phyloP scores from a whole-genome alignment of 2,329 filamentous ascomycete species.

The Exophiala sp. region DNA sequence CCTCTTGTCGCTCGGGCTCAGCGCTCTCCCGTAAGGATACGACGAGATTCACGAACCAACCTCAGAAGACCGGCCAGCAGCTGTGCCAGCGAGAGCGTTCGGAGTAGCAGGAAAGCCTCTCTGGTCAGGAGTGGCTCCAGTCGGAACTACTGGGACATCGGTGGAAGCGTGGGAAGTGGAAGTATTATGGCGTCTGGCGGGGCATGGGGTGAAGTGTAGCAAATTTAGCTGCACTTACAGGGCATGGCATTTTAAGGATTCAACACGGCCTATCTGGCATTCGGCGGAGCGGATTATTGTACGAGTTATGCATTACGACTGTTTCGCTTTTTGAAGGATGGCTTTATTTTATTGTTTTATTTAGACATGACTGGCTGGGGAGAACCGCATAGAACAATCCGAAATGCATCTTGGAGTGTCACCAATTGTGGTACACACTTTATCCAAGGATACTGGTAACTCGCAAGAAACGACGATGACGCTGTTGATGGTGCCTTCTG shows the following conservation, averaged over 20 bases:
- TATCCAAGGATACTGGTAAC: no score
- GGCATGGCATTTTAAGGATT: not conserved
- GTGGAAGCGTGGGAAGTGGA: slow-evolving; percentile 70
- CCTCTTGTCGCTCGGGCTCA: slow-evolving; percentile 63
- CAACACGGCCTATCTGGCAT: slow-evolving; percentile 2
- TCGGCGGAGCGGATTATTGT: slow-evolving; percentile 8
- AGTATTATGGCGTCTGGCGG: slow-evolving; percentile 62
- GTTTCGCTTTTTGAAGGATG: slow-evolving; percentile 5
- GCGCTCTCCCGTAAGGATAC: slow-evolving; percentile 44
- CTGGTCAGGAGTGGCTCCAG: slow-evolving; percentile 58
- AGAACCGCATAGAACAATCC: not conserved
- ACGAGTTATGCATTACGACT: slow-evolving; percentile 19
- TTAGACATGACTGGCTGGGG: not conserved
- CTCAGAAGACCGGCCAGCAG: slow-evolving; percentile 53
- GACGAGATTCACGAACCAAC: slow-evolving; percentile 40
- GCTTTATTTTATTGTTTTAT: not conserved
- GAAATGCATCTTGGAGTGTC: slow-evolving; percentile 5
- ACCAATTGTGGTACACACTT: no score
- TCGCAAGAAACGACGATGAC: no score
- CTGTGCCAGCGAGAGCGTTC: slow-evolving; percentile 82
- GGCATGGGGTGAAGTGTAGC: slow-evolving; percentile 68
- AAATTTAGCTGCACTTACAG: slow-evolving; percentile 5
- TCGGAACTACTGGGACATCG: slow-evolving; percentile 88
- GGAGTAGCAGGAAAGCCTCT: slow-evolving; percentile 58
- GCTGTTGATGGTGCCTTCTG: not conserved